A percentile compares a stretch with the other conserved stretches of the same genome.
These are phyloP conservation scores for Cryptosporidium baileyi DNA, from an alignment of 169 alveolate genomes.

Conservation along the genomic window DNA sequence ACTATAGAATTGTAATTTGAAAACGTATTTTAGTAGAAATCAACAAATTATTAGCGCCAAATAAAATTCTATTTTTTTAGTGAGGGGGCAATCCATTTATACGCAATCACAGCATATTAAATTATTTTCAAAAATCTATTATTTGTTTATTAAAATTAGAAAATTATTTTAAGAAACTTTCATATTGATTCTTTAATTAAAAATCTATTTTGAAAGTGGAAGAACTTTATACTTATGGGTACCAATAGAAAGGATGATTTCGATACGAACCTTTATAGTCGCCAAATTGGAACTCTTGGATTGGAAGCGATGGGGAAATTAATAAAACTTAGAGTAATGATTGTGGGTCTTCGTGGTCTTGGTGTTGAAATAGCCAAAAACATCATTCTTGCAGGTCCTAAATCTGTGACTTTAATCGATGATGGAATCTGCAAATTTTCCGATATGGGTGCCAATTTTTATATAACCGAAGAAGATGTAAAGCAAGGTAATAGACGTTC, in stretches of 20 bases:
- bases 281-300: slow-evolving; percentile 99
- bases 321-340: slow-evolving; percentile 88
- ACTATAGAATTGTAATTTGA: no score
- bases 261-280: slow-evolving; percentile 95
- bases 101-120: no score
- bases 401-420: slow-evolving; percentile 90
- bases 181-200: no score
- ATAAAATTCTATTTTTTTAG: no score
- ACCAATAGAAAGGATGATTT: slow-evolving; percentile 72
- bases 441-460: slow-evolving; percentile 95
- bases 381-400: slow-evolving; percentile 94
- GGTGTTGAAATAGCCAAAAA: slow-evolving; percentile 93
- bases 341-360: slow-evolving; percentile 93
- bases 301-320: slow-evolving; percentile 96
- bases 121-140: no score
- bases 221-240: not conserved
- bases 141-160: no score
- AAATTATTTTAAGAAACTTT: no score
- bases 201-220: no score
- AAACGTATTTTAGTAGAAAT: no score
- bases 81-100: no score
- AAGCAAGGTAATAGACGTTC: slow-evolving; percentile 80
- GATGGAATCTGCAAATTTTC: slow-evolving; percentile 80
- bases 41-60: no score
- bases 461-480: slow-evolving; percentile 87